These are phyloP conservation scores for Phytophthora palmivora DNA, from an alignment of 352 stramenopile species.

Conservation along the genomic window DNA sequence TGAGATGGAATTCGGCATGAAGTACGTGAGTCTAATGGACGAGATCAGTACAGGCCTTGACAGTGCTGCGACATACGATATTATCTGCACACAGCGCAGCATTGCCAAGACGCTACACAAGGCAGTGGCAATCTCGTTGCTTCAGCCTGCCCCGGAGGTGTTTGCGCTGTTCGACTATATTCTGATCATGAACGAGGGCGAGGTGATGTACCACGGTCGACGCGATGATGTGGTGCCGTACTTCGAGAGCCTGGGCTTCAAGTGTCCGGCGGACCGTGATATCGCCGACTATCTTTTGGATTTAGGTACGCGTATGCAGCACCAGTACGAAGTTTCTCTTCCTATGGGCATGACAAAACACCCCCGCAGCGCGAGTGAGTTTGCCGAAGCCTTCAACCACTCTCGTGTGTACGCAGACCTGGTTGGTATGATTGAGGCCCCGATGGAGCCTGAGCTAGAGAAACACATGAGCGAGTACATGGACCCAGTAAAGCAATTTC, in stretches of 20 bases:
- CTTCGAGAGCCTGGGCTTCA: slow-evolving; percentile 32
- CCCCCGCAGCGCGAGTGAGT: slow-evolving; percentile 23
- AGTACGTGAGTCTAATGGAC: slow-evolving; percentile 76
- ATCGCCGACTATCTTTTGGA: slow-evolving; percentile 38
- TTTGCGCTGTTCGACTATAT: slow-evolving; percentile 55
- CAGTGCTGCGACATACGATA: slow-evolving; percentile 56
- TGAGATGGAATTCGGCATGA: slow-evolving; percentile 90
- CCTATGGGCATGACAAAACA: slow-evolving; percentile 23
- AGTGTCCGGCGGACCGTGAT: slow-evolving; percentile 26
- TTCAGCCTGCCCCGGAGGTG: slow-evolving; percentile 82
- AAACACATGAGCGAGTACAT: slow-evolving; percentile 31
- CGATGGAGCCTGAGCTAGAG: slow-evolving; percentile 25
- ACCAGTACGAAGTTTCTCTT: slow-evolving; percentile 41
- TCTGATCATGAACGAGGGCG: slow-evolving; percentile 46
- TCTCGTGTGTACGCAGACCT: slow-evolving; percentile 30
- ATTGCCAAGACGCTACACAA: slow-evolving; percentile 48
- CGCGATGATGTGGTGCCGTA: slow-evolving; percentile 29
- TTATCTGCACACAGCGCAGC: slow-evolving; percentile 42
- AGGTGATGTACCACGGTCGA: slow-evolving; percentile 44
- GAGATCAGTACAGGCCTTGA: slow-evolving; percentile 62
- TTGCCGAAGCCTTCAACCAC: not conserved
- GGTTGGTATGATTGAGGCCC: slow-evolving; percentile 21
- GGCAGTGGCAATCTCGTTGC: slow-evolving; percentile 71
- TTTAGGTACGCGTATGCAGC: slow-evolving; percentile 45
- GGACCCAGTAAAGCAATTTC: slow-evolving; percentile 29